Base-by-base conservation (phyloP, 345 rosid species). In the Murraya koenigii region DNA sequence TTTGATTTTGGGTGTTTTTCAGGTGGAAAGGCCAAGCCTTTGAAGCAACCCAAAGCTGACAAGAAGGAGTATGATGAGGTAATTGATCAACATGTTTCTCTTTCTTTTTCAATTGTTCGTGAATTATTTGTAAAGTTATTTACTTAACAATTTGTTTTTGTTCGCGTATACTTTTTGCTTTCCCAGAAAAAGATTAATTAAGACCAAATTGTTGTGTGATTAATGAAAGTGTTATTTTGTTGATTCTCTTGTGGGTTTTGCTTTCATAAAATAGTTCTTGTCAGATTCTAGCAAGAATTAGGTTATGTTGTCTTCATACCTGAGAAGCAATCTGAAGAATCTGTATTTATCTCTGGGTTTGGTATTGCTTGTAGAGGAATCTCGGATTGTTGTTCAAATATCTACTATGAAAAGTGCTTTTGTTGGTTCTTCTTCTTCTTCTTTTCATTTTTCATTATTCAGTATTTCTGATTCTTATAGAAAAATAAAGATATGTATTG, bases 11-110 rank as follows among this genome's bases (percentile, higher is more conserved):
- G 55, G 36, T 3, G 10, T 49, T 55, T 76, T 84, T 56, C n/a
- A 90, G 94, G 94, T 82, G 97, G 97, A 80, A 92, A 92, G 79
- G 89, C 91, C 41, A 92, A 92, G 83, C 97, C 97, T 78, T 86
- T 92, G 97, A 92, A 92, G 92, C 88, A 83, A 64, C 90, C 97
- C 36, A 92, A 90, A 81, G 60, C 79, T 47, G 89, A 82, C 0
- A 92, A 92, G 93, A 92, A 90, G 71, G 95, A 89, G 0, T 93
- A 91, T 68, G 97, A 93, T 71, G 97, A 93, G 93, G 97, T 93
- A 85, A 33, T 78, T 11, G 1, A 19, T n/a, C 30, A 23, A 7
- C n/a, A 54, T 3, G 10, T 6, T 19, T 23, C 19, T 60, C 64
- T 52, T 52, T 52, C 7, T 52, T 4, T 52, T 17, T 52, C 0